Conservation (phyloP, 768 basidiomycete species). For the Lactarius trivialis region DNA sequence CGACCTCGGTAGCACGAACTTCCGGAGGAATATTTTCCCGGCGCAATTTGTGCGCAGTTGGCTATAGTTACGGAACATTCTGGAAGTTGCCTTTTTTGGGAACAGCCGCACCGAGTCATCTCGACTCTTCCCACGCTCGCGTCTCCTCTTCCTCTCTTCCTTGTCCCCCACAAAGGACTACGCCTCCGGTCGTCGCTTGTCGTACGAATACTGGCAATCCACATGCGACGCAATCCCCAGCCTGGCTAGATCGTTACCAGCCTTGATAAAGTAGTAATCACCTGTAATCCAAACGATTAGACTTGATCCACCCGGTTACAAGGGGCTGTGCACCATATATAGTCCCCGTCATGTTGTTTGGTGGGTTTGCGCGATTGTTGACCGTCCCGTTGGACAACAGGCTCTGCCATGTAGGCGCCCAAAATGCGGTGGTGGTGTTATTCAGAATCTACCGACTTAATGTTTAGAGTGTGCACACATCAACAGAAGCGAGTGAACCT, state of each 20-base stretch:
- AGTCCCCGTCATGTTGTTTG: conserved; percentile 55
- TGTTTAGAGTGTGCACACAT: background rate
- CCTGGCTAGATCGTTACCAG: conserved; percentile 45
- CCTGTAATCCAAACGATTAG: conserved; percentile 32
- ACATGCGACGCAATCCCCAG: conserved; percentile 35
- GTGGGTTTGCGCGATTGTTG: conserved; percentile 40
- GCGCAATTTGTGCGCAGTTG: background rate
- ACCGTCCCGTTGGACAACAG: conserved; percentile 62
- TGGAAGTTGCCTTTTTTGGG: conserved; percentile 3
- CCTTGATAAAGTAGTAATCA: conserved; percentile 57
- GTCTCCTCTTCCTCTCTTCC: background rate
- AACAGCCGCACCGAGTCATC: background rate
- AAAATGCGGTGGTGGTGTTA: conserved; percentile 26
- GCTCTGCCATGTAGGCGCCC: conserved; percentile 57
- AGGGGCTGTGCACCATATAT: conserved; percentile 40
- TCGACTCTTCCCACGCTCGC: background rate
- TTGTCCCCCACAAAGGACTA: background rate
- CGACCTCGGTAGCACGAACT: background rate
- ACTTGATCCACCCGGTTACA: background rate
- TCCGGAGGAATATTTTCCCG: background rate
- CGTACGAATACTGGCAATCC: background rate
- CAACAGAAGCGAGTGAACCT: conserved; percentile 30
- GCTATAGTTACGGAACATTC: conserved; percentile 7
- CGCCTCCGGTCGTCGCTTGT: background rate
- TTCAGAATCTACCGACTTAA: conserved; percentile 4